Conservation (phyloP, 805 yeast species). For the Kuraishia ogatae region DNA sequence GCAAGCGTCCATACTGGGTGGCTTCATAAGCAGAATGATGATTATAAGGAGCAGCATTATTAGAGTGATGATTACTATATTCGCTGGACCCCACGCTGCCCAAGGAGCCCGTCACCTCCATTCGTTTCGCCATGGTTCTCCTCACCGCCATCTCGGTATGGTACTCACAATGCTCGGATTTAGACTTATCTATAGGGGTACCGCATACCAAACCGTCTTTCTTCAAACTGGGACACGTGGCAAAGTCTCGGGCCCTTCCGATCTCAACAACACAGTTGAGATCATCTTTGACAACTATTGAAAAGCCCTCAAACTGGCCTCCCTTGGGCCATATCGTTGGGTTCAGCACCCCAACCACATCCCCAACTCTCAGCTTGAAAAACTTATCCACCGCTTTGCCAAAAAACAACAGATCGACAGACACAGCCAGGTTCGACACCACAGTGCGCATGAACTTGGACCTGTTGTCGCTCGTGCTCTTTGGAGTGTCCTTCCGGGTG, state of each 20-base stretch:
- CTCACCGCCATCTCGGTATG: slow-evolving; percentile 56
- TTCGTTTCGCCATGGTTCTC: slow-evolving; percentile 48
- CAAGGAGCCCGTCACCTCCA: slow-evolving; percentile 57
- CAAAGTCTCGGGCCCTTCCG: slow-evolving; percentile 63
- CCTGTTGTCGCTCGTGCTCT: slow-evolving; percentile 28
- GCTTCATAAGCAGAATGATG: too few relatives aligned
- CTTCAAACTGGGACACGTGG: slow-evolving; percentile 46
- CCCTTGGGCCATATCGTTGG: slow-evolving; percentile 44
- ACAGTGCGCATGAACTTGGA: slow-evolving; percentile 52
- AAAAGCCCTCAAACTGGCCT: slow-evolving; percentile 31
- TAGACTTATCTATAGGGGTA: slow-evolving; percentile 47
- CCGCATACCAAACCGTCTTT: slow-evolving; percentile 46
- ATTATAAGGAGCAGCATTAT: too few relatives aligned
- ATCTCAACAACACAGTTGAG: slow-evolving; percentile 56
- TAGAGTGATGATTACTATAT: too few relatives aligned
- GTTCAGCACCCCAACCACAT: slow-evolving; percentile 63
- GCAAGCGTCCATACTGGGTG: slow-evolving; percentile 21
- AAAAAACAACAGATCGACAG: slow-evolving; percentile 53
- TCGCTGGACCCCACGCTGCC: not conserved
- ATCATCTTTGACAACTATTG: slow-evolving; percentile 42
- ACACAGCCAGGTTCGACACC: slow-evolving; percentile 59
- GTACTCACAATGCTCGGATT: slow-evolving; percentile 54
- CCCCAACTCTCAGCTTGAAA: slow-evolving; percentile 72
- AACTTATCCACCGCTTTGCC: slow-evolving; percentile 60
- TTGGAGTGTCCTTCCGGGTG: slow-evolving; percentile 44